A percentile compares a stretch with the other conserved stretches of the same genome.
Evolutionary conservation across 768 basidiomycete species (phyloP).

Genomic region (Rhizopogon vesiculosus): DNA sequence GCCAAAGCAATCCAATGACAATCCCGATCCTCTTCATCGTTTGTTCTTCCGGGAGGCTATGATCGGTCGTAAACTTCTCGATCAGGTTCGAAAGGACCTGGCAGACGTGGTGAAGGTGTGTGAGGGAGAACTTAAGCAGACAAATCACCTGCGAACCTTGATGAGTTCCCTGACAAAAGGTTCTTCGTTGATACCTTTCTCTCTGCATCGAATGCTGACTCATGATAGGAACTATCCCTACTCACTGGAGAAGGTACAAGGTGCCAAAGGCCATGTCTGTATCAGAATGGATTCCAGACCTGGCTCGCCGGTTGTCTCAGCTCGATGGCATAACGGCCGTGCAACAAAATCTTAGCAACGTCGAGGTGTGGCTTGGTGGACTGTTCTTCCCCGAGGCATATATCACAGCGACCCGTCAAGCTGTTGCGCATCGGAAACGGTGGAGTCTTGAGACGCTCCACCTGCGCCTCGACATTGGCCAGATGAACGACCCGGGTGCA

Average conservation of each 20-base stretch:
- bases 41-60: conserved; percentile 85
- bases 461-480: conserved; percentile 77
- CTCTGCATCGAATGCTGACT: conserved; percentile 5
- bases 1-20: conserved; percentile 61
- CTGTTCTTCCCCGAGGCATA: conserved; percentile 97
- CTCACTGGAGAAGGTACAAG: conserved; percentile 88
- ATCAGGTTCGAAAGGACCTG: conserved; percentile 77
- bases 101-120: conserved; percentile 79
- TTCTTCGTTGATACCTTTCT: conserved; percentile 17
- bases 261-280: conserved; percentile 78
- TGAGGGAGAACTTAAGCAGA: conserved; percentile 86
- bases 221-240: conserved; percentile 73
- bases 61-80: conserved; percentile 76
- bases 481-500: conserved; percentile 68
- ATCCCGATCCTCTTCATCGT: conserved; percentile 81
- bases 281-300: conserved; percentile 80
- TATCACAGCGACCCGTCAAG: conserved; percentile 91
- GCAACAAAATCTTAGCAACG: conserved; percentile 55
- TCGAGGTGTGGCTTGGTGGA: conserved; percentile 90
- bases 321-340: conserved; percentile 59
- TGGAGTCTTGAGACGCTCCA: conserved; percentile 90
- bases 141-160: conserved; percentile 89
- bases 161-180: conserved; percentile 92
- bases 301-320: conserved; percentile 77
- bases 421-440: conserved; percentile 88